Conservation (phyloP, 805 yeast species). For the Suhomyces sp. region DNA sequence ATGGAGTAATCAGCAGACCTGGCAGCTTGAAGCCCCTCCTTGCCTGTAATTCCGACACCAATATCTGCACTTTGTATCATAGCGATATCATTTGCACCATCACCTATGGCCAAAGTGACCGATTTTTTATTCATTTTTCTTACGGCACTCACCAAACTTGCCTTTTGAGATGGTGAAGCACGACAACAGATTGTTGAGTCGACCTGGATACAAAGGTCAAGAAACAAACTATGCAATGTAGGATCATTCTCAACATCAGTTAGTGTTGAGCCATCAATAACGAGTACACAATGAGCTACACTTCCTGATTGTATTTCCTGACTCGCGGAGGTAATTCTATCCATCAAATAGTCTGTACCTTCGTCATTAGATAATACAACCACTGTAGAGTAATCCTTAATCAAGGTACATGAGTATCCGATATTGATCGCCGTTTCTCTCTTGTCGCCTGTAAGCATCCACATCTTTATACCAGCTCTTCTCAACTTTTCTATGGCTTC, state of each 20-base stretch:
- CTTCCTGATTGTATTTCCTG: constrained; percentile 68
- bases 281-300: constrained; percentile 93
- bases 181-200: constrained; percentile 94
- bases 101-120: constrained; percentile 95
- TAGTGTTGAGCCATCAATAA: constrained; percentile 91
- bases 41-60: constrained; percentile 96
- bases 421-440: constrained; percentile 97
- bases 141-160: constrained; percentile 80
- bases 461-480: constrained; percentile 88
- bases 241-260: constrained; percentile 69
- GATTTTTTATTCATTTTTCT: constrained; percentile 62
- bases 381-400: constrained; percentile 89
- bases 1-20: constrained; percentile 91
- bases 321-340: constrained; percentile 71
- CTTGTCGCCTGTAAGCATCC: constrained; percentile 99
- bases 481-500: constrained; percentile 89
- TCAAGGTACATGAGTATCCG: constrained; percentile 90
- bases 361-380: constrained; percentile 57
- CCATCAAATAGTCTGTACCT: constrained; percentile 55
- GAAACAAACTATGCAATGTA: constrained; percentile 68
- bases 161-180: constrained; percentile 96
- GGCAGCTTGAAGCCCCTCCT: constrained; percentile 96
- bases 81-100: constrained; percentile 98
- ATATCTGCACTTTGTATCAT: constrained; percentile 99
- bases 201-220: constrained; percentile 81